Evolutionary conservation across 257 asterid genomes (phyloP).

Genomic region (Solanum sejunctum): DNA sequence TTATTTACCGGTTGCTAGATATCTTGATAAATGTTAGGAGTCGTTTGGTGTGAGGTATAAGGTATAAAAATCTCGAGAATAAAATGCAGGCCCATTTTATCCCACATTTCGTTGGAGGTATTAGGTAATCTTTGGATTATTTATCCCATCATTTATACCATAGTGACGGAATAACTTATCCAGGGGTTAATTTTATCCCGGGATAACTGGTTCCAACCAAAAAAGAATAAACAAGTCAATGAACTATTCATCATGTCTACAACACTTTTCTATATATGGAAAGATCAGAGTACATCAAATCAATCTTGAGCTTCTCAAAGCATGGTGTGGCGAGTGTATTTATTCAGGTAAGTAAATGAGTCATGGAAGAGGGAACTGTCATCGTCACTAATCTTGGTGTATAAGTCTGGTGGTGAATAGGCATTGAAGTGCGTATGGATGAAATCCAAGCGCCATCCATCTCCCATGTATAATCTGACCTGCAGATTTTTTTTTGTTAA

Average conservation of each 20-base stretch:
- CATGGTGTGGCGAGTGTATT: background rate
- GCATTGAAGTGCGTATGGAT: conserved; percentile 89
- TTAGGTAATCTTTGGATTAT: too few species aligned
- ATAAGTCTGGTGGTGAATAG: conserved; percentile 92
- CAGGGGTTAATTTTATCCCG: too few species aligned
- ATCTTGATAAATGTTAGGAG: background rate
- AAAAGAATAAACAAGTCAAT: background rate
- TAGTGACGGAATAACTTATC: too few species aligned
- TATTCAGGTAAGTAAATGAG: background rate
- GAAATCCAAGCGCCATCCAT: conserved; percentile 96
- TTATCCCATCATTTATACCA: too few species aligned
- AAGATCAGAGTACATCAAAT: background rate
- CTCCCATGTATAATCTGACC: conserved; percentile 83
- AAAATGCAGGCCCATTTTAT: too few species aligned
- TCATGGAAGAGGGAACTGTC: background rate
- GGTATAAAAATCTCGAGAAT: too few species aligned
- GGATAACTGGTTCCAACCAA: too few species aligned
- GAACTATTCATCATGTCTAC: background rate
- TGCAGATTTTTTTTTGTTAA: conserved; percentile 3
- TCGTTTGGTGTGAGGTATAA: too few species aligned
- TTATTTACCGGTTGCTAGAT: background rate
- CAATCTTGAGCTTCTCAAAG: background rate
- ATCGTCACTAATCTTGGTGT: conserved; percentile 49
- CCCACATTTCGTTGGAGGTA: too few species aligned
- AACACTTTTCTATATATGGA: background rate